These are phyloP conservation scores for Alternaria sp. DNA, from an alignment of 2,329 filamentous ascomycete species.

Conservation along the genomic window DNA sequence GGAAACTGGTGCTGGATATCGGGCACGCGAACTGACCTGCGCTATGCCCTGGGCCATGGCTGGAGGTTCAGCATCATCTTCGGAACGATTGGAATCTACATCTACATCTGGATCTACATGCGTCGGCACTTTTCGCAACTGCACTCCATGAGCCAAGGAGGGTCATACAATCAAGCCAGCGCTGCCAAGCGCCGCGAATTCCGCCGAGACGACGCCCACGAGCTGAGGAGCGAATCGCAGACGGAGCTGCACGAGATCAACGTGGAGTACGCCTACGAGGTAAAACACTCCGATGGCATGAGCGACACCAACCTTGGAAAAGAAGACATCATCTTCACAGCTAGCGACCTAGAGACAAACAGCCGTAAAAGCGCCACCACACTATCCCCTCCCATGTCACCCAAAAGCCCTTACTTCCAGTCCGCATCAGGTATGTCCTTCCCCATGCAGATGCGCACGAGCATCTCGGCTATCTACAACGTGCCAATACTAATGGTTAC, in stretches of 20 bases:
- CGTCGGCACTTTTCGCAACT: not conserved
- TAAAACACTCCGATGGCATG: slow-evolving; percentile 14
- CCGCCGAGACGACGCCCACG: not conserved
- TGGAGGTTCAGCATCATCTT: slow-evolving; percentile 12
- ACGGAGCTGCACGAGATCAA: slow-evolving; percentile 8
- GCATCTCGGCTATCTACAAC: not conserved
- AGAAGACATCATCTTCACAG: not conserved
- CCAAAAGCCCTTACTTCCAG: not conserved
- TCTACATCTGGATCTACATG: slow-evolving; percentile 12
- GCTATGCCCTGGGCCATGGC: slow-evolving; percentile 4
- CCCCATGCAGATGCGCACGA: not conserved
- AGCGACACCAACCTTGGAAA: not conserved
- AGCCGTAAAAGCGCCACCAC: not conserved
- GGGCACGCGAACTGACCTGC: slow-evolving; percentile 1
- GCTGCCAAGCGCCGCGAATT: not conserved
- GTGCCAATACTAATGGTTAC: not conserved
- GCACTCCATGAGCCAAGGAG: not conserved
- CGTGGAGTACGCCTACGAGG: slow-evolving; percentile 5
- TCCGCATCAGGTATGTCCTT: not conserved
- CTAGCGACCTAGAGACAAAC: not conserved
- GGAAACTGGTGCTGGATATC: slow-evolving; percentile 16
- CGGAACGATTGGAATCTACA: slow-evolving; percentile 2
- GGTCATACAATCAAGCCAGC: not conserved
- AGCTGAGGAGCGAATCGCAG: slow-evolving; percentile 1
- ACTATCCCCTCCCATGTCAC: not conserved